A percentile compares a stretch with the other conserved stretches of the same genome.
Evolutionary conservation across 257 asterid genomes (phyloP).

Genomic region (Rauvolfia tetraphylla): DNA sequence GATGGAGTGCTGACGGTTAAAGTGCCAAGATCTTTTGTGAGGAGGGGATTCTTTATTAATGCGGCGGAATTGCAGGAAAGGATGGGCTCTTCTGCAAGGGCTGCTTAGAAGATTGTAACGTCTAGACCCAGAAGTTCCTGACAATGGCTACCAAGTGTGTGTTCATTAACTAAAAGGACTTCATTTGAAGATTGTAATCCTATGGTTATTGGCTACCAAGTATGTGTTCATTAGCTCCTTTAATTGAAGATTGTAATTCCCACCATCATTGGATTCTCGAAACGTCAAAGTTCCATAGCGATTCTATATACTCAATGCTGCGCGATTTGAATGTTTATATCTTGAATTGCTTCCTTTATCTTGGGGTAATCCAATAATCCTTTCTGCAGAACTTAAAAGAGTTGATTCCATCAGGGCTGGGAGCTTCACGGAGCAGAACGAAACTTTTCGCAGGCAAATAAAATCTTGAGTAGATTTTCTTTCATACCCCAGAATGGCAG

Average conservation of each 20-base stretch:
- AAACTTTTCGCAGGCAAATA: too few species aligned
- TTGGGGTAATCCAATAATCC: too few species aligned
- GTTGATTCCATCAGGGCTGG: neutral
- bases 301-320: too few species aligned
- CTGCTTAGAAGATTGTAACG: slow-evolving; percentile 43
- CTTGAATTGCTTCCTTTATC: neutral
- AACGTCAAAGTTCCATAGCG: neutral
- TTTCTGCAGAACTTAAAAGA: neutral
- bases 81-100: slow-evolving; percentile 48
- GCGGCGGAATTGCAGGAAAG: slow-evolving; percentile 33
- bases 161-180: neutral
- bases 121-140: neutral
- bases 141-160: neutral
- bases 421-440: too few species aligned
- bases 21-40: slow-evolving; percentile 51
- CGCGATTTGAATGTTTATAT: too few species aligned
- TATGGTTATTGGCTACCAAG: neutral
- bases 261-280: too few species aligned
- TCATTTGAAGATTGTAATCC: slow-evolving; percentile 2
- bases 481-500: neutral
- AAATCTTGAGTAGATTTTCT: too few species aligned
- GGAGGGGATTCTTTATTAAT: slow-evolving; percentile 44
- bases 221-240: too few species aligned
- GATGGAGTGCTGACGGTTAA: slow-evolving; percentile 57
- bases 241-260: too few species aligned